These are phyloP conservation scores for Coemansia sp. DNA, from an alignment of 192 early-diverging fungal species.

Conservation along the genomic window DNA sequence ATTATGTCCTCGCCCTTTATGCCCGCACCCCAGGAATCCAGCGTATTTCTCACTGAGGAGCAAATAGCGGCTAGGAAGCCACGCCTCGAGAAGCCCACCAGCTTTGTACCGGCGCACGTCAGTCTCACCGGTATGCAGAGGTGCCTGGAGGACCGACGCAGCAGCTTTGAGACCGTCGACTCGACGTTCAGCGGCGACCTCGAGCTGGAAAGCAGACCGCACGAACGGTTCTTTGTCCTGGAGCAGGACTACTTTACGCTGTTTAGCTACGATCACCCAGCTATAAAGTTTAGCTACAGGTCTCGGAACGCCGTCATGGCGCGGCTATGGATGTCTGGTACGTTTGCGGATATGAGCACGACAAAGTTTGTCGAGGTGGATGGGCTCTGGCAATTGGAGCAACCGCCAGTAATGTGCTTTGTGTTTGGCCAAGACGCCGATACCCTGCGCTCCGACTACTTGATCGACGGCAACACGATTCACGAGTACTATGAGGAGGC, in stretches of 20 bases:
- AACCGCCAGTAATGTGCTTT: not conserved
- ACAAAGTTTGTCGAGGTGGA: not conserved
- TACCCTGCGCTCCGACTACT: not conserved
- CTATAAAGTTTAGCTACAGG: constrained; percentile 5
- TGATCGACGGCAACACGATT: not conserved
- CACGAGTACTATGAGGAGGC: not conserved
- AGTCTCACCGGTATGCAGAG: not conserved
- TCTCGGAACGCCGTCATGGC: not conserved
- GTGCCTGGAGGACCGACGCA: not conserved
- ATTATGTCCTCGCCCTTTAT: not conserved
- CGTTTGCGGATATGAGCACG: not conserved
- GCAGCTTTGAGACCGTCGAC: not conserved
- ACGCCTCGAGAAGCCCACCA: not conserved
- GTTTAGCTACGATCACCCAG: not conserved
- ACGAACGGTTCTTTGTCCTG: not conserved
- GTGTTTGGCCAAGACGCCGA: not conserved
- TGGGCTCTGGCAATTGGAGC: not conserved
- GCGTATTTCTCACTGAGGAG: not conserved
- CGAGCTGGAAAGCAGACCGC: not conserved
- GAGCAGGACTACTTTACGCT: not conserved
- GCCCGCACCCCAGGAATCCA: not conserved
- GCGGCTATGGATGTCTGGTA: not conserved
- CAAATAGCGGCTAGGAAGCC: not conserved
- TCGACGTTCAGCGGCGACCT: not conserved
- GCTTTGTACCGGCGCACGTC: not conserved